Evolutionary conservation across 208 protist genomes (phyloP).

Genomic region (Leishmania turanica): DNA sequence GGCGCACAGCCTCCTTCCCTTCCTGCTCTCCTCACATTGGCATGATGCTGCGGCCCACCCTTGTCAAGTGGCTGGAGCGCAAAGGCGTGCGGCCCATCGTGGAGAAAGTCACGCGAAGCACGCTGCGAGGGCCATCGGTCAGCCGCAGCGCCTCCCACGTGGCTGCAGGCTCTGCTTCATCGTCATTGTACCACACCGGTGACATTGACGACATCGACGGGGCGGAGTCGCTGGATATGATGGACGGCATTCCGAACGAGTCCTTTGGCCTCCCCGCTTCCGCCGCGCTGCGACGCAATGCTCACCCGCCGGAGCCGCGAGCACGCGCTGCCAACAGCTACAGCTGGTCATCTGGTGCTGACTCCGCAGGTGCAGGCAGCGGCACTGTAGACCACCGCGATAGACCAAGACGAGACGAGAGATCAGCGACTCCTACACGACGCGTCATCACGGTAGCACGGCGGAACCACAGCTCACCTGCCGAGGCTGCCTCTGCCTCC

Average conservation of each 20-base stretch:
- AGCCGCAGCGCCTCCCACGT: neutral
- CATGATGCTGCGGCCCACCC: slow-evolving; percentile 31
- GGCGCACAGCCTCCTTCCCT: neutral
- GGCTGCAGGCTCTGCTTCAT: neutral
- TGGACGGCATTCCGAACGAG: slow-evolving; percentile 16
- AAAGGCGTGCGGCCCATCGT: slow-evolving; percentile 35
- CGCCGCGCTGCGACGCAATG: neutral
- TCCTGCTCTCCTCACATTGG: neutral
- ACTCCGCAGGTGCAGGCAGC: neutral
- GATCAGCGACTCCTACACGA: neutral
- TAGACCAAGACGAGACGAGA: neutral
- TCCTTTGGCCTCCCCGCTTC: slow-evolving; percentile 2
- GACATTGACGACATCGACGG: slow-evolving; percentile 16
- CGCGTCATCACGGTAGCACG: slow-evolving; percentile 24
- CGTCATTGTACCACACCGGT: slow-evolving; percentile 19
- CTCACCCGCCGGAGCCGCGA: slow-evolving; percentile 1
- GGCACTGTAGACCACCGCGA: neutral
- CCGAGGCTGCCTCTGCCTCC: neutral
- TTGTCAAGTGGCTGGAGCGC: slow-evolving; percentile 31
- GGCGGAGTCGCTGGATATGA: slow-evolving; percentile 8
- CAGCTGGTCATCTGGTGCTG: neutral
- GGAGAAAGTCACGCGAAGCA: slow-evolving; percentile 19
- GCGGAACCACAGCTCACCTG: slow-evolving; percentile 7
- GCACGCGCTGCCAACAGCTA: slow-evolving; percentile 1
- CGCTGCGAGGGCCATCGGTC: neutral